Base-by-base conservation (phyloP, 371 early-diverging fungal species). In the Funneliformis caledonium region DNA sequence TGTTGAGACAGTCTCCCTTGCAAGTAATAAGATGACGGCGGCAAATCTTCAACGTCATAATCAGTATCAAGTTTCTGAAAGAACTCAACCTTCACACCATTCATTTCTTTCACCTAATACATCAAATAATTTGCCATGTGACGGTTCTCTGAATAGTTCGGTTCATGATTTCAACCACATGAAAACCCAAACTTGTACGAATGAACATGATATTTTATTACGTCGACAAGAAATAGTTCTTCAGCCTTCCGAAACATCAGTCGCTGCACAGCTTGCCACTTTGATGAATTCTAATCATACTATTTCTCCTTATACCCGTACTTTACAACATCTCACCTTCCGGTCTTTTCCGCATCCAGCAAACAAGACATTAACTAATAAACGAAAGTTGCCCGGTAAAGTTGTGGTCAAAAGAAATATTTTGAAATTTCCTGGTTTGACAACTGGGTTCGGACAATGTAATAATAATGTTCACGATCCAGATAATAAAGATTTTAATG, bases 211-310 rank as follows among this genome's bases (percentile, higher is more conserved):
- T 56, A 16, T 56, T 56, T 16, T 56, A 7, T 19, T 56, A 56
- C 56, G 56, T 56, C 83, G 85, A 76, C 88, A 88, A 52, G 90
- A 89, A 33, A 85, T 89, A 9, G 83, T 92, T 16, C 81, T 92
- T 19, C 85, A 92, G 43, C 92, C 94, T 1, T 83, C 89, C 31
- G 93, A 93, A 77, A 95, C 95, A 79, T 89, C 88, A 1, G 90
- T 94, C 37, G 93, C 94, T 5, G 94, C 95, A 6, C 93, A 95
- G 81, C 86, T 97, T 50, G 95, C 96, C 0, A 91, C 91, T 72
- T 84, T 97, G 80, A 91, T 94, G 85, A 88, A 85, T 68, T 88
- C 92, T 80, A 92, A 96, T 82, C 96, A 94, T 83, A 96, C 97
- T 50, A 89, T 97, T 50, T 93, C 94, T 11, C 95, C 96, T 1